Evolutionary conservation across 306 rosid species (phyloP).

Genomic region (Glycine tomentella): DNA sequence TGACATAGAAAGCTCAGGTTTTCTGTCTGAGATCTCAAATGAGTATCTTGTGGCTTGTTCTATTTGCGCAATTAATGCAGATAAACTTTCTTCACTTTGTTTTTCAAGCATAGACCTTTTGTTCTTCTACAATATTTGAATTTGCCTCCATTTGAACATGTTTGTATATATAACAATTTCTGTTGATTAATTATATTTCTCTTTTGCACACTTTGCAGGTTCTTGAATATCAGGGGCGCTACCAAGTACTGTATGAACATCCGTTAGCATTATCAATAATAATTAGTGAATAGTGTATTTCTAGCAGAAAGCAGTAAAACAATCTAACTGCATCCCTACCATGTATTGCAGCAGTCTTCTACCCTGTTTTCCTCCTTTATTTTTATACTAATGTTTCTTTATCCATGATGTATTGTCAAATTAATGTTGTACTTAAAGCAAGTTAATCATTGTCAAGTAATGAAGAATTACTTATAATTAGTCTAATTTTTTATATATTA

Average conservation of each 20-base stretch:
- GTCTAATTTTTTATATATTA: not conserved
- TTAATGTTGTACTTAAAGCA: slow-evolving; percentile 35
- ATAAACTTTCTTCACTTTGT: not conserved
- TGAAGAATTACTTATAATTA: not conserved
- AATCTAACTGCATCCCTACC: slow-evolving; percentile 15
- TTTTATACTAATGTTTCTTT: slow-evolving; percentile 10
- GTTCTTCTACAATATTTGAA: slow-evolving; percentile 1
- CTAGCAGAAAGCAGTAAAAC: slow-evolving; percentile 12
- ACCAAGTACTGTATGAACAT: slow-evolving; percentile 22
- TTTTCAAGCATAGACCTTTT: slow-evolving; percentile 33
- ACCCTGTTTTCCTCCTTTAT: slow-evolving; percentile 4
- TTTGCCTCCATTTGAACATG: slow-evolving; percentile 32
- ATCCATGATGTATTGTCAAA: slow-evolving; percentile 10
- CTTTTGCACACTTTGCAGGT: slow-evolving; percentile 46
- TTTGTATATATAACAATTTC: slow-evolving; percentile 29
- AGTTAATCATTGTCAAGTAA: not conserved
- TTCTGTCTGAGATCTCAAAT: slow-evolving; percentile 21
- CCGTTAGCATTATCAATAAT: slow-evolving; percentile 5
- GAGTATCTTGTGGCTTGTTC: slow-evolving; percentile 30
- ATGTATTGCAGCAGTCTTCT: slow-evolving; percentile 24
- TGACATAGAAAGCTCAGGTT: slow-evolving; percentile 36
- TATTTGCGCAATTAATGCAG: slow-evolving; percentile 4
- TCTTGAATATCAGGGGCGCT: slow-evolving; percentile 51
- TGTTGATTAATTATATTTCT: slow-evolving; percentile 17
- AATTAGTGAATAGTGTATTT: slow-evolving; percentile 33